Evolutionary conservation across 2,329 filamentous ascomycete genomes (phyloP).

Genomic region (Fusarium succisae): DNA sequence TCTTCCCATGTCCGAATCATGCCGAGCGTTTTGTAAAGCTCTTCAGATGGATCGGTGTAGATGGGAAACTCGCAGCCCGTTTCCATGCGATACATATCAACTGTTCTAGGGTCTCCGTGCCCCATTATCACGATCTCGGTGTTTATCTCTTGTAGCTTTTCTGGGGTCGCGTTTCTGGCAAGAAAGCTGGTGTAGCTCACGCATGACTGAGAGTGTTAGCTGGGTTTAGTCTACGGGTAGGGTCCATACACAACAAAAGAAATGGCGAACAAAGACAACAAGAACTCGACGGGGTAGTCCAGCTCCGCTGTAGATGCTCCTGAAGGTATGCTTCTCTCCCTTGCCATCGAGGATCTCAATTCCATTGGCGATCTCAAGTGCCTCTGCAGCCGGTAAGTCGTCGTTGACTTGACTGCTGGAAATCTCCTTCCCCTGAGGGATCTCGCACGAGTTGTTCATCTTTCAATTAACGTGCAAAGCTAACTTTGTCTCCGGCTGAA

Average conservation of each 20-base stretch:
- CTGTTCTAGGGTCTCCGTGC: not conserved
- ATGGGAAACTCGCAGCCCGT: constrained; percentile 23
- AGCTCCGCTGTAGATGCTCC: constrained; percentile 15
- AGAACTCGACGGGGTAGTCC: not conserved
- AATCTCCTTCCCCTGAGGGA: not conserved
- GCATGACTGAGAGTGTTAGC: constrained; percentile 10
- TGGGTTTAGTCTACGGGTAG: accelerated
- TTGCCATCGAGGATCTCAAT: constrained; percentile 17
- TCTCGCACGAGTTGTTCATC: constrained; percentile 3
- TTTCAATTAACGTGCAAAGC: not conserved
- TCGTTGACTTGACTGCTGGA: constrained; percentile 4
- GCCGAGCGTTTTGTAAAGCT: constrained; percentile 15
- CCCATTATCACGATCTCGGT: constrained; percentile 23
- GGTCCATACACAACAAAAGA: constrained; percentile 13
- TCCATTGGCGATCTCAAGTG: not conserved
- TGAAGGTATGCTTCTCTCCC: constrained; percentile 8
- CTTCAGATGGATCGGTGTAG: constrained; percentile 15
- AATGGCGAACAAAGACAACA: constrained; percentile 27
- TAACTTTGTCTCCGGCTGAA: not conserved
- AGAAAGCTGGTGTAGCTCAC: constrained; percentile 16
- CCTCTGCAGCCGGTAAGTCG: not conserved
- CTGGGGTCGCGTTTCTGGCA: not conserved
- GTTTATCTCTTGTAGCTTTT: constrained; percentile 9
- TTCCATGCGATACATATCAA: constrained; percentile 20
- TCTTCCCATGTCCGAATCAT: constrained; percentile 16